These are phyloP conservation scores for Mycena belliarum DNA, from an alignment of 768 basidiomycete species.

Conservation along the genomic window DNA sequence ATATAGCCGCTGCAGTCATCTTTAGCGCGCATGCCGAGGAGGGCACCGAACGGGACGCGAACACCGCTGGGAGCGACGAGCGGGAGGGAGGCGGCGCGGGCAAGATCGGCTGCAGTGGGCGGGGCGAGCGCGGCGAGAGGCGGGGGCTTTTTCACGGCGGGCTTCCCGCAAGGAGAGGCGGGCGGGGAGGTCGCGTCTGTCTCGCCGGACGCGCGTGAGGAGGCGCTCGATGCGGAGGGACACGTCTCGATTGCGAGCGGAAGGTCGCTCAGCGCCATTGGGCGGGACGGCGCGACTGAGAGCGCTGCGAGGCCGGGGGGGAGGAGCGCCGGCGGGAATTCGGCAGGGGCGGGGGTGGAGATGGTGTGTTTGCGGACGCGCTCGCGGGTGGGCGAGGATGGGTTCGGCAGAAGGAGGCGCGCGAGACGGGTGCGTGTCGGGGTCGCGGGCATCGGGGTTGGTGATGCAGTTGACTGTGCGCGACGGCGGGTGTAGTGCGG, in stretches of 20 bases:
- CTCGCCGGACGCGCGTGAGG: background rate
- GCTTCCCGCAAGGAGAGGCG: background rate
- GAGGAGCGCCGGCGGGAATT: constrained; percentile 8
- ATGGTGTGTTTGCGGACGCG: constrained; percentile 14
- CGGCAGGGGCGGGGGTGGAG: constrained; percentile 8
- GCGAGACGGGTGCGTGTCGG: constrained; percentile 11
- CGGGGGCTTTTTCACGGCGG: background rate
- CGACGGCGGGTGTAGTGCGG: background rate
- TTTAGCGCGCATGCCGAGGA: background rate
- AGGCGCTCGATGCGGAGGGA: background rate
- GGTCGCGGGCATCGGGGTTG: background rate
- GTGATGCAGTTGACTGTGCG: background rate
- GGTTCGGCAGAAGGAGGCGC: constrained; percentile 5
- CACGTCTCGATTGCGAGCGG: no score
- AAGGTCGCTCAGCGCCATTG: background rate
- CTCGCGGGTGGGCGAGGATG: background rate
- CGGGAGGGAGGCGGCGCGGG: constrained; percentile 58
- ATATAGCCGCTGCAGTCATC: no score
- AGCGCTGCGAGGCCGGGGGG: background rate
- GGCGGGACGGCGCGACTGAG: background rate
- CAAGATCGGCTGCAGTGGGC: constrained; percentile 52
- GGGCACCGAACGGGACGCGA: constrained; percentile 24
- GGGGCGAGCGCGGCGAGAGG: constrained; percentile 3
- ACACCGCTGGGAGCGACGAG: constrained; percentile 71
- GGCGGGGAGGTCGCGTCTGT: constrained; percentile 12